These are phyloP conservation scores for Chaetomiaceae sp. DNA, from an alignment of 2,329 filamentous ascomycete species.

Conservation along the genomic window DNA sequence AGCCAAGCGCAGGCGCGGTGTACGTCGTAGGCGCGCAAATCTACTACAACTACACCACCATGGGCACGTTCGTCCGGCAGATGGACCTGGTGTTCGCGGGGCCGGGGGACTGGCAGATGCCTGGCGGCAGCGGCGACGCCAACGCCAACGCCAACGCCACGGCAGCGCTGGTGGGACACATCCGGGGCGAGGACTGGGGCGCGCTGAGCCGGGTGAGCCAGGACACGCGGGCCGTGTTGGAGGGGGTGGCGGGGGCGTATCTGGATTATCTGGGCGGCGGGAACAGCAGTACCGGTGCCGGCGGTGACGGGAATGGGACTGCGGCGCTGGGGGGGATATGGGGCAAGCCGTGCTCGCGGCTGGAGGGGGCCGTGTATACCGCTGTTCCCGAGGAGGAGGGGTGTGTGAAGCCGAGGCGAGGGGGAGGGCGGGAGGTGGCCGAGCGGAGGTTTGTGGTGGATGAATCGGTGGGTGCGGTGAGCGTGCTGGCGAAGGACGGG, in stretches of 20 bases:
- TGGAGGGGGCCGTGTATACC: background rate
- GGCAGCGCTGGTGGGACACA: background rate
- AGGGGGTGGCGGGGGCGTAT: background rate
- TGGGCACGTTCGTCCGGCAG: background rate
- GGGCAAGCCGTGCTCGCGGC: background rate
- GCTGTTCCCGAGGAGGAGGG: background rate
- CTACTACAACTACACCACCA: background rate
- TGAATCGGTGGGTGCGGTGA: slow-evolving; percentile 1
- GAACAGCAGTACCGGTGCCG: no score
- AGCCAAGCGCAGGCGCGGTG: background rate
- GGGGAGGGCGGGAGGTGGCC: background rate
- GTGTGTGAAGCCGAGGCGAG: background rate
- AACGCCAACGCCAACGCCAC: no score
- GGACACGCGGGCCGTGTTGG: background rate
- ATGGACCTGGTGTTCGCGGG: background rate
- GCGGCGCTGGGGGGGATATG: background rate
- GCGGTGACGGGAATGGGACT: background rate
- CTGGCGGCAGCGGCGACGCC: background rate
- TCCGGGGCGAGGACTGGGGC: background rate
- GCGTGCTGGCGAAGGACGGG: slow-evolving; percentile 3
- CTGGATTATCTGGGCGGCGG: background rate
- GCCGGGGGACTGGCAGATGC: background rate
- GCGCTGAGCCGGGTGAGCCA: background rate
- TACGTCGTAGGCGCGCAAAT: background rate
- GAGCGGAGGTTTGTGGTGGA: background rate